Evolutionary conservation across 192 early-diverging fungal genomes (phyloP), one percentile per base, ranked within the genome.

Genomic region (Paraglomus brasilianum): DNA sequence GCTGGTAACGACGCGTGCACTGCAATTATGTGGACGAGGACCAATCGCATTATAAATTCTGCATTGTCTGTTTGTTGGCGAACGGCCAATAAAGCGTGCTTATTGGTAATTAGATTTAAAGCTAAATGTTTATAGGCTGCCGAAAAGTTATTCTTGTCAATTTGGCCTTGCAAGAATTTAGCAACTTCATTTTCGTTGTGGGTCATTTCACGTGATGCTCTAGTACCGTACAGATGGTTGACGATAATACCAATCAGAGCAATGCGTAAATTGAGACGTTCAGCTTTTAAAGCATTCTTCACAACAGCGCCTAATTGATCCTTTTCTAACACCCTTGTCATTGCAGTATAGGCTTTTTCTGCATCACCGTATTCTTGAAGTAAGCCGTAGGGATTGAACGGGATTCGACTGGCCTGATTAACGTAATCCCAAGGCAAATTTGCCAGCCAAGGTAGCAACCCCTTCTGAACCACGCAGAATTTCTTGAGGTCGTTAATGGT

Each of bases 361-460:
- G n/a, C 55, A 14, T 44, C 38, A 9, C 17, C 11, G 24, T 63
- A 70, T 41, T 56, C 41, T 14, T 30, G 38, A 14, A 70, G 7
- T 8, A 19, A 9, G 10, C 59, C 45, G 21, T 61, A 70, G 21
- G 68, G 61, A 38, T 62, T 70, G 50, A 70, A 70, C 19, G 68
- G 41, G 17, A 70, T 9, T 3, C 68, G 62, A 10, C n/a, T 43
- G 13, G 60, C 68, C 8, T 48, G 45, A 17, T 42, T 63, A 10
- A 14, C 43, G 55, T 38, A 57, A 21, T 42, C 56, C 68, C 68
- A 70, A 7, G 14, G 8, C 15, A 70, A 70, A 17, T 15, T 13
- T 10, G 8, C 38, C 11, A 70, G 40, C 68, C 68, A 70, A 11
- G 68, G 68, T 19, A 70, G 24, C 5, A 8, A 36, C 1, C 5